Conservation (phyloP, 2,329 filamentous ascomycete species). For the Podosphaera leucotricha region DNA sequence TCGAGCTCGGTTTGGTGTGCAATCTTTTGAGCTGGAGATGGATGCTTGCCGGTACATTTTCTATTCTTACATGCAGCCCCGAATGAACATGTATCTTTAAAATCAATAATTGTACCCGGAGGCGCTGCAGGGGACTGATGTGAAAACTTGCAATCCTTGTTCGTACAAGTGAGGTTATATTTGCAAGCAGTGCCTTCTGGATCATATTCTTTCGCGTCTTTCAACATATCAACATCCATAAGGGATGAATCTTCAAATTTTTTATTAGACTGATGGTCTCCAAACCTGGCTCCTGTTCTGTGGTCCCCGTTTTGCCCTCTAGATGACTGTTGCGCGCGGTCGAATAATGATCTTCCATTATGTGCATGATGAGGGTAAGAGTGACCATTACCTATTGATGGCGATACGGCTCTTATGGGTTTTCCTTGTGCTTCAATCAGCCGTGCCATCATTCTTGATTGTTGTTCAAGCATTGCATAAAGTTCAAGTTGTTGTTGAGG, state of each 20-base stretch:
- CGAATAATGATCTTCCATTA: conserved; percentile 42
- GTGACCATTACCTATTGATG: conserved; percentile 30
- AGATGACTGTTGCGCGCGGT: conserved; percentile 34
- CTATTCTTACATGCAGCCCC: conserved; percentile 86
- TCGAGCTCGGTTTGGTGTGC: conserved; percentile 64
- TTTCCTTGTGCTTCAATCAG: conserved; percentile 30
- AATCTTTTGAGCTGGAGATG: conserved; percentile 61
- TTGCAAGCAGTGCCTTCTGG: conserved; percentile 56
- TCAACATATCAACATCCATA: conserved; percentile 38
- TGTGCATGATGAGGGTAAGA: conserved; percentile 19
- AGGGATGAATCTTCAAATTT: conserved; percentile 11
- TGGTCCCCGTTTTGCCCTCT: conserved; percentile 7
- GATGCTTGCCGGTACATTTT: conserved; percentile 81
- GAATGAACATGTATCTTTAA: conserved; percentile 58
- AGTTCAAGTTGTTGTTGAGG: conserved; percentile 50
- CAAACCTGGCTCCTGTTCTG: conserved; percentile 6
- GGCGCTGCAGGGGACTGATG: conserved; percentile 85
- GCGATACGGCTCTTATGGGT: conserved; percentile 2
- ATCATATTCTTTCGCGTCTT: conserved; percentile 25
- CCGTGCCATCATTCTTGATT: conserved; percentile 67
- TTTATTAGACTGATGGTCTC: conserved; percentile 5
- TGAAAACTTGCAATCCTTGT: conserved; percentile 74
- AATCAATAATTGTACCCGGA: conserved; percentile 51
- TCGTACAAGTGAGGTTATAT: conserved; percentile 73
- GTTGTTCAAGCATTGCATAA: conserved; percentile 61